Base-by-base conservation (phyloP, 805 yeast genomes). In the Metschnikowia santaceciliae region DNA sequence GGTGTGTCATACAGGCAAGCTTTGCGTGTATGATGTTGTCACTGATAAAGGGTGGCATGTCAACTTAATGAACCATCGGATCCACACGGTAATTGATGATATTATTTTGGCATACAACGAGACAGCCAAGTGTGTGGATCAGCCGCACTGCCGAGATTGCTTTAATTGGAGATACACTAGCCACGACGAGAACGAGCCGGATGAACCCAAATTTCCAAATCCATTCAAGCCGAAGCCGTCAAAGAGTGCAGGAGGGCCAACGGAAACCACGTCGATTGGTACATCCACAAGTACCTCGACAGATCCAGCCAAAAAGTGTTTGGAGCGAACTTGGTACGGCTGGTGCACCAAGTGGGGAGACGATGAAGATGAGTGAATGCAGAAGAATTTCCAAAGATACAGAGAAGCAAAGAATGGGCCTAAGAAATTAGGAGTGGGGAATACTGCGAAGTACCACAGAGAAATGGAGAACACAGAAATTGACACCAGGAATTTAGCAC, bases 1-100 rank as follows among this genome's bases (percentile, higher is more conserved):
- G 0, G 85, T 84, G 42, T 94, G 99, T 65, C 99, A 94, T 66
- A 80, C 96, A 0, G 99, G 98, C 0, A 79, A 78, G 64, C 81
- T 82, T 48, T 94, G 98, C 66, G 77, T 85, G 30, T 94, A 92
- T 69, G 98, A 94, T 61, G 91, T 86, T 10, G 96, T 91, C 11
- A 77, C 79, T 3, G 98, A 94, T 59, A 72, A 79, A 56, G 97
- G 97, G 2, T 92, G 97, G 97, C 85, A 82, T 61, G 91, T 91
- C 14, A 90, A 86, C 60, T 70, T 94, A 67, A 75, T 88, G 55
- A 90, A 92, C 67, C 99, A 94, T 67, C 76, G 97, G 41, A 89
- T 94, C 48, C 94, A 88, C 60, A 86, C 90, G 0, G 96, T 94
- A 2, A 89, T 94, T 47, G 96, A 89, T 64, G 86, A 86, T 14